Evolutionary conservation across 371 early-diverging fungal genomes (phyloP).

Genomic region (Sporodiniella umbellata): DNA sequence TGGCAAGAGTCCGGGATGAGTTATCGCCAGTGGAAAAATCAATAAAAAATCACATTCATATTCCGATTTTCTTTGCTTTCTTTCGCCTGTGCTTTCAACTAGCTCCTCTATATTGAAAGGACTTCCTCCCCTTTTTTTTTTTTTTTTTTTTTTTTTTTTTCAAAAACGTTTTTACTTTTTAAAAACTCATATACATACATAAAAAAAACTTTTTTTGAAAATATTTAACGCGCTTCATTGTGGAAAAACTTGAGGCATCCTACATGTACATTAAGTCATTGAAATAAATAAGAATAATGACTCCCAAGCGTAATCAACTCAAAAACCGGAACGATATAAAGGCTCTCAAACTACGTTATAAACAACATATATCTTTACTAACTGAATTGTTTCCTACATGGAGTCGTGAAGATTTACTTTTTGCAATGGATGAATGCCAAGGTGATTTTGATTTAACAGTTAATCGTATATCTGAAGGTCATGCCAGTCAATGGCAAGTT

Average conservation of each 20-base stretch:
- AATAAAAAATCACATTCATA: background rate
- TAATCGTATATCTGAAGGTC: slow-evolving; percentile 22
- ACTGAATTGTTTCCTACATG: slow-evolving; percentile 22
- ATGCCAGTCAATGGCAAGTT: slow-evolving; percentile 27
- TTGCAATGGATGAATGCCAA: slow-evolving; percentile 27
- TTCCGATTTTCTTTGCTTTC: background rate
- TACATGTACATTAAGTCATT: background rate
- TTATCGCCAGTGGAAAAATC: slow-evolving; percentile 20
- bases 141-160: background rate
- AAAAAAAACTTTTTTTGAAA: too few species aligned
- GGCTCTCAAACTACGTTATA: slow-evolving; percentile 10
- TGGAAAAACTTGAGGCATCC: background rate
- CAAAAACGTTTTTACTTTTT: background rate
- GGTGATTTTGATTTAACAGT: slow-evolving; percentile 25
- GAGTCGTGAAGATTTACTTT: slow-evolving; percentile 24
- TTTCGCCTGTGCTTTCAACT: too few species aligned
- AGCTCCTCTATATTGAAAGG: too few species aligned
- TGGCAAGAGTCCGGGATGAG: slow-evolving; percentile 16
- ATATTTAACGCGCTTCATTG: too few species aligned
- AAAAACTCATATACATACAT: too few species aligned
- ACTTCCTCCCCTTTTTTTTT: too few species aligned
- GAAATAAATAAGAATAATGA: slow-evolving; percentile 1
- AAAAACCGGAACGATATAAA: slow-evolving; percentile 17
- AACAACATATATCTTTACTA: slow-evolving; percentile 10
- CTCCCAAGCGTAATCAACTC: slow-evolving; percentile 2